phyloP scores from a whole-genome alignment of 148 eudicot genomes.

The Rhododendron vialii region DNA sequence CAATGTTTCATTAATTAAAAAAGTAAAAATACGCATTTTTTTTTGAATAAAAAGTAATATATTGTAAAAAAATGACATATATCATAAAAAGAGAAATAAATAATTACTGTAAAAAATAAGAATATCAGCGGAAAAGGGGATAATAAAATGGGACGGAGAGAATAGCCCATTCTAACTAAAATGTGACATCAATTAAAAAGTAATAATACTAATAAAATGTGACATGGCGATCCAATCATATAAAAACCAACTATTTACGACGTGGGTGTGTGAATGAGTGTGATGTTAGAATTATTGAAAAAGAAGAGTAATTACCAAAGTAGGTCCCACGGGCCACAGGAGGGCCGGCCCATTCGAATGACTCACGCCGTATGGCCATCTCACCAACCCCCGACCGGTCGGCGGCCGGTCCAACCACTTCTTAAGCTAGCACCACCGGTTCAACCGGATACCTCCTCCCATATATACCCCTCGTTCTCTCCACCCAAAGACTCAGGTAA shows the following conservation, averaged over 20 bases:
- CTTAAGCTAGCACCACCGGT: slow-evolving; percentile 3
- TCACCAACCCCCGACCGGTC: slow-evolving; percentile 60
- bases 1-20: too few relatives aligned
- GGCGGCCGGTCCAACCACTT: slow-evolving; percentile 18
- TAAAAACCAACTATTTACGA: background rate
- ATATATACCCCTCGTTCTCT: slow-evolving; percentile 12
- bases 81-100: too few relatives aligned
- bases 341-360: background rate
- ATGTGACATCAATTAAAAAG: background rate
- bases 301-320: background rate
- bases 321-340: background rate
- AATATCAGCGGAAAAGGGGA: rapidly evolving
- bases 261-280: background rate
- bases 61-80: too few relatives aligned
- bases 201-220: background rate
- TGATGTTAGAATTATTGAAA: too few relatives aligned
- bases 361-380: background rate
- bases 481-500: background rate
- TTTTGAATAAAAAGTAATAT: too few relatives aligned
- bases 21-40: too few relatives aligned
- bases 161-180: too few relatives aligned
- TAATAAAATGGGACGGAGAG: too few relatives aligned
- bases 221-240: background rate
- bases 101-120: too few relatives aligned
- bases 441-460: slow-evolving; percentile 22